These are phyloP conservation scores for Oryza australiensis DNA, from an alignment of 176 grass and related monocot genomes.

Conservation along the genomic window DNA sequence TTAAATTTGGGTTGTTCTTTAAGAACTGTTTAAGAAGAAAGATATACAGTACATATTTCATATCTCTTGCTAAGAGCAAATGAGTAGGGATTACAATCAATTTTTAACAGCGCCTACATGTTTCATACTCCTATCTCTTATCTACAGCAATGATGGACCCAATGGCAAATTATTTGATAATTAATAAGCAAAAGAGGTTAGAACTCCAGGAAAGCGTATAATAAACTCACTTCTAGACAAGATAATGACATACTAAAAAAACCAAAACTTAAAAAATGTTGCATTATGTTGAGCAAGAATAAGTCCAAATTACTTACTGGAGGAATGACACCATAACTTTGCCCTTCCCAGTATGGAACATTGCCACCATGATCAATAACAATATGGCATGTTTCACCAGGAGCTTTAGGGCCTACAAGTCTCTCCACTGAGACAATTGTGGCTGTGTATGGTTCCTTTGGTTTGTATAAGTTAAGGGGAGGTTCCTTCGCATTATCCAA, in stretches of 20 bases:
- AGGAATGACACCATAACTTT: slow-evolving; percentile 92
- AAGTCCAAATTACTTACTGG: slow-evolving; percentile 47
- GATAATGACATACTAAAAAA: background rate
- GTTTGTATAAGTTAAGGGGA: slow-evolving; percentile 78
- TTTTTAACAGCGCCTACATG: slow-evolving; percentile 6
- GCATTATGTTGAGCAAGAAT: background rate
- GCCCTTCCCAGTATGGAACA: slow-evolving; percentile 97
- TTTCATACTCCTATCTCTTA: background rate
- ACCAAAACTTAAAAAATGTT: background rate
- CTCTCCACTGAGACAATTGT: slow-evolving; percentile 85
- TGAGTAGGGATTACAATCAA: background rate
- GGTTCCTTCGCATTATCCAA: slow-evolving; percentile 68
- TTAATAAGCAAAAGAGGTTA: background rate
- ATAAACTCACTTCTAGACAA: background rate
- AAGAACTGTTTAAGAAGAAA: background rate
- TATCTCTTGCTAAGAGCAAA: background rate
- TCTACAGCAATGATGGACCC: background rate
- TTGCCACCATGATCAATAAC: slow-evolving; percentile 91
- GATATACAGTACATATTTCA: background rate
- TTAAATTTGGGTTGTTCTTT: background rate
- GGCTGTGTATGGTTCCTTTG: slow-evolving; percentile 69
- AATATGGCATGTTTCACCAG: slow-evolving; percentile 92
- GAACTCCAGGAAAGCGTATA: background rate
- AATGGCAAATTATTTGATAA: background rate
- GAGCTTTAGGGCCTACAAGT: slow-evolving; percentile 79